Conservation (phyloP, 306 rosid genomes). For the Luffa acutangula region DNA sequence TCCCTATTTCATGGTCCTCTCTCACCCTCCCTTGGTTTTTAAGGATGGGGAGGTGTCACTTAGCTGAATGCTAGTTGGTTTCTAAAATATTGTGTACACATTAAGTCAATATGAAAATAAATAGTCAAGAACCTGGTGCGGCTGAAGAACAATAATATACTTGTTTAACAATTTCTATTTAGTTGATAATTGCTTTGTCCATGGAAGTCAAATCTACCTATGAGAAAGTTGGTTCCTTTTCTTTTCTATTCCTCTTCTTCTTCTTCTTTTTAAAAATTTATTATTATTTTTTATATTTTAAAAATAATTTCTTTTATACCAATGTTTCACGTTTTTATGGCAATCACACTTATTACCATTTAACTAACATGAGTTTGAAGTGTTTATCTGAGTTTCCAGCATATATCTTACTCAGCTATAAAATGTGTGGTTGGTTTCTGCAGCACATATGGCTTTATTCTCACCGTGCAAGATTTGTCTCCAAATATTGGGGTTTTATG, state of each 20-base stretch:
- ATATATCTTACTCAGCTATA: conserved; percentile 11
- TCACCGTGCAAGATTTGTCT: conserved; percentile 80
- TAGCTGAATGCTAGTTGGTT: background rate
- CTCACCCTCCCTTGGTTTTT: background rate
- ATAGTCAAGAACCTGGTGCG: background rate
- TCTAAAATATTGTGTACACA: background rate
- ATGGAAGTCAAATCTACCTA: background rate
- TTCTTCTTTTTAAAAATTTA: too few relatives aligned
- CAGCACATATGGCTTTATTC: conserved; percentile 92
- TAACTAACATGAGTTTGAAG: background rate
- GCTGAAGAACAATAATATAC: background rate
- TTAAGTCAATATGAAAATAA: background rate
- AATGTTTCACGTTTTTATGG: background rate
- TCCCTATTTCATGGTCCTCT: background rate
- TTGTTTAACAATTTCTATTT: background rate
- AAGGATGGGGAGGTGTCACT: background rate
- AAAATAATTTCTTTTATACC: background rate
- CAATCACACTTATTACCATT: background rate
- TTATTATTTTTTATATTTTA: too few relatives aligned
- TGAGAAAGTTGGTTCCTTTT: background rate
- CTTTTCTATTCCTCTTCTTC: background rate
- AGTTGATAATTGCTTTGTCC: background rate
- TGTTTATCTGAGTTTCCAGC: background rate
- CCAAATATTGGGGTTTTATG: conserved; percentile 89
- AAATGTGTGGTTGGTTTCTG: conserved; percentile 25